Percentiles rank a stretch among this genome's conserved stretches.
phyloP scores from a whole-genome alignment of 148 eudicot species.

The Fallopia convolvulus region DNA sequence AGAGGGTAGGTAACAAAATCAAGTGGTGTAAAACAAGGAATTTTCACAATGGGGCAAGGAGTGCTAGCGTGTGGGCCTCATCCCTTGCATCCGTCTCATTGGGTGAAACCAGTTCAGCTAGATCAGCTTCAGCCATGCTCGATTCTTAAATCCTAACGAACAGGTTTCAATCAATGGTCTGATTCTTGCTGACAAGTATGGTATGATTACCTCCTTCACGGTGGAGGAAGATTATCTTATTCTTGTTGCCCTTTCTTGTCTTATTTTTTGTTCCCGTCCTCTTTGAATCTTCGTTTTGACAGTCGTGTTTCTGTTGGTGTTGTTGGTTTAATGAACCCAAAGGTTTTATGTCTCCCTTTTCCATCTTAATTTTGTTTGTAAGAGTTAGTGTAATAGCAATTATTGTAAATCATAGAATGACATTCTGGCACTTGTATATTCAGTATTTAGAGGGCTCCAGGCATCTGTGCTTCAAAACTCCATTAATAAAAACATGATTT shows the following conservation, averaged over 20 bases:
- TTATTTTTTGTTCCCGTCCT: not conserved
- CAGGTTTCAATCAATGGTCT: not conserved
- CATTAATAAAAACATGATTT: not conserved
- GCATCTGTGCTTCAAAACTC: not conserved
- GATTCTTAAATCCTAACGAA: constrained; percentile 12
- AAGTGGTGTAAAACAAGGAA: constrained; percentile 40
- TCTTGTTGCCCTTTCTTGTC: not conserved
- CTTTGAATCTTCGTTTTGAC: not conserved
- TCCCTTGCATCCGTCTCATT: constrained; percentile 66
- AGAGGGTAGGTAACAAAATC: constrained; percentile 48
- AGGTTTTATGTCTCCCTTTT: not conserved
- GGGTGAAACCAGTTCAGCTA: constrained; percentile 42
- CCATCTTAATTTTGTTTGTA: constrained; percentile 8
- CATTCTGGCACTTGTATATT: constrained; percentile 6
- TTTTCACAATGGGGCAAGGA: constrained; percentile 53
- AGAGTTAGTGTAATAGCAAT: not conserved
- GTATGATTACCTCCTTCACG: not conserved
- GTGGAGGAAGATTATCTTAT: not conserved
- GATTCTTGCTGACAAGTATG: not conserved
- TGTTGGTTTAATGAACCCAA: not conserved
- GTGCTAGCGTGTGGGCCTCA: constrained; percentile 63
- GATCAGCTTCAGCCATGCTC: constrained; percentile 21
- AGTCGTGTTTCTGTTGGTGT: not conserved
- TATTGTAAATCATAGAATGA: constrained; percentile 1
- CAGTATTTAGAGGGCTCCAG: constrained; percentile 8